Evolutionary conservation across 2,329 filamentous ascomycete genomes (phyloP).

Genomic region (Epichloe bromicola): DNA sequence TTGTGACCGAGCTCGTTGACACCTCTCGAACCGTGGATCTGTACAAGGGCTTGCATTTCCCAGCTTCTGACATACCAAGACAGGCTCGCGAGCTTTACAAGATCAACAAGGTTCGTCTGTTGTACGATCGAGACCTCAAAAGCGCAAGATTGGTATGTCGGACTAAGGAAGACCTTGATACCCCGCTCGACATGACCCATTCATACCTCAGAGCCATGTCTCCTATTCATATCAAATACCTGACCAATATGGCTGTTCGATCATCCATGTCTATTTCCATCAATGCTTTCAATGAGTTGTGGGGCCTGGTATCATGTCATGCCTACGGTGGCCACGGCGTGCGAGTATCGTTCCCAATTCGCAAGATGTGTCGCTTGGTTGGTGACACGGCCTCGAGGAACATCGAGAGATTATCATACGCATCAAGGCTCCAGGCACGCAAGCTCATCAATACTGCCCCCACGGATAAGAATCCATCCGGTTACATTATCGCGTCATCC

Average conservation of each 20-base stretch:
- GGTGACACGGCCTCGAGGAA: constrained; percentile 79
- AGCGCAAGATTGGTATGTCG: constrained; percentile 75
- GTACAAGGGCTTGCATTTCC: constrained; percentile 80
- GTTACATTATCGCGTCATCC: constrained; percentile 81
- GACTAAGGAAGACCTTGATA: constrained; percentile 57
- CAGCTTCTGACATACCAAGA: constrained; percentile 73
- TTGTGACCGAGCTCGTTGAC: constrained; percentile 79
- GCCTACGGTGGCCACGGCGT: constrained; percentile 66
- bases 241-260: constrained; percentile 80
- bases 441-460: constrained; percentile 81
- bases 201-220: constrained; percentile 81
- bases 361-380: constrained; percentile 82
- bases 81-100: constrained; percentile 84
- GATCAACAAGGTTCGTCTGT: constrained; percentile 74
- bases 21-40: constrained; percentile 66
- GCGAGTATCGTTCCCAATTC: constrained; percentile 83
- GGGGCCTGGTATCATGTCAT: constrained; percentile 82
- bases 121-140: constrained; percentile 73
- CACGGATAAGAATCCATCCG: constrained; percentile 68
- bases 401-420: constrained; percentile 77
- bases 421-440: constrained; percentile 68
- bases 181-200: constrained; percentile 70
- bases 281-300: constrained; percentile 72
- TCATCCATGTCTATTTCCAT: constrained; percentile 93
- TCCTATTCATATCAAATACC: constrained; percentile 77